A percentile compares a stretch with the other conserved stretches of the same genome.
Conservation (phyloP, 495 filamentous ascomycete species). For the Halenospora varia region DNA sequence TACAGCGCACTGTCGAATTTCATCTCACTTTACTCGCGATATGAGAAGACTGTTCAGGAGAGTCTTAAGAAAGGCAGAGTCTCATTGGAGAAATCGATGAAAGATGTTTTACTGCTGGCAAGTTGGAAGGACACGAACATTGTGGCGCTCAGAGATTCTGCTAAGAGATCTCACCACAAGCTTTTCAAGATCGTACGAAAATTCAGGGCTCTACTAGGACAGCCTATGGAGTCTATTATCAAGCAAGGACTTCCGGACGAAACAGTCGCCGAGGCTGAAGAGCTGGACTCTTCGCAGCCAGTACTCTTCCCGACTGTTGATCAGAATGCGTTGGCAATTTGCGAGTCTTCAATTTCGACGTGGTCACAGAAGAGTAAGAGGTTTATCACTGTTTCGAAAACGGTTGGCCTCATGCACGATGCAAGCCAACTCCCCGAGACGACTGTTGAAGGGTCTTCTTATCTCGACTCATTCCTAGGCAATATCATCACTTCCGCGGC, state of each 20-base stretch:
- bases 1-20: slow-evolving; percentile 69
- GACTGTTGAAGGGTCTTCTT: slow-evolving; percentile 50
- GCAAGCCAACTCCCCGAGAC: slow-evolving; percentile 47
- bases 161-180: slow-evolving; percentile 83
- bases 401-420: slow-evolving; percentile 58
- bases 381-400: slow-evolving; percentile 63
- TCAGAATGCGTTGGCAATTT: slow-evolving; percentile 43
- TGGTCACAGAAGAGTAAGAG: slow-evolving; percentile 63
- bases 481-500: slow-evolving; percentile 64
- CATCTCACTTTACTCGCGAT: slow-evolving; percentile 65
- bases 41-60: slow-evolving; percentile 58
- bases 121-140: slow-evolving; percentile 99
- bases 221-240: slow-evolving; percentile 61
- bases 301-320: slow-evolving; percentile 31
- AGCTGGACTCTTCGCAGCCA: slow-evolving; percentile 9
- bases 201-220: slow-evolving; percentile 71
- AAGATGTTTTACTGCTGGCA: slow-evolving; percentile 78
- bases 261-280: slow-evolving; percentile 15
- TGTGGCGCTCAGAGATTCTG: slow-evolving; percentile 78
- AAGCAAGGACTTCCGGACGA: slow-evolving; percentile 62
- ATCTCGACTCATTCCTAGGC: slow-evolving; percentile 61
- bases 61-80: slow-evolving; percentile 56
- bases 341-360: slow-evolving; percentile 42
- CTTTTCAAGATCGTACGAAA: slow-evolving; percentile 88
- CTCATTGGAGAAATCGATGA: slow-evolving; percentile 78